Conservation (phyloP, 768 basidiomycete species). For the Pleurotus sapidus region DNA sequence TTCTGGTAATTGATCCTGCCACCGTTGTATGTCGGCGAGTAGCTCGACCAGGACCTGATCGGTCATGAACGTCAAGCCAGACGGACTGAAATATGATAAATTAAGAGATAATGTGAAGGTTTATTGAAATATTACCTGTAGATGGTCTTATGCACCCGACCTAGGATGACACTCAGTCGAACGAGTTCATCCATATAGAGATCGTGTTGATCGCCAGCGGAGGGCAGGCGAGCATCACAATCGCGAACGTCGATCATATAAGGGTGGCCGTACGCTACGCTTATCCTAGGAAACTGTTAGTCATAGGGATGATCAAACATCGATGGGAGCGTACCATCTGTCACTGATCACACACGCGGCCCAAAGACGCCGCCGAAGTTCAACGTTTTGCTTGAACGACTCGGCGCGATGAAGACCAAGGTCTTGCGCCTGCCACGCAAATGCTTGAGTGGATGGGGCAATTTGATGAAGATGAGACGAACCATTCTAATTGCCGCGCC, state of each 20-base stretch:
- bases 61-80: constrained; percentile 81
- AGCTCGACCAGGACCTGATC: constrained; percentile 74
- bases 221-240: constrained; percentile 92
- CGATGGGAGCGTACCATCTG: constrained; percentile 62
- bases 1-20: constrained; percentile 78
- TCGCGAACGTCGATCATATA: constrained; percentile 96
- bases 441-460: neutral
- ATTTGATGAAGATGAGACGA: constrained; percentile 22
- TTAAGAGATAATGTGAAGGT: neutral
- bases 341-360: constrained; percentile 93
- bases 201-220: constrained; percentile 76
- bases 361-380: constrained; percentile 89
- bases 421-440: constrained; percentile 77
- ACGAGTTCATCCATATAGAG: constrained; percentile 90
- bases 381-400: constrained; percentile 78
- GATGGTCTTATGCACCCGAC: constrained; percentile 88
- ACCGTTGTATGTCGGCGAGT: constrained; percentile 64
- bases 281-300: constrained; percentile 51
- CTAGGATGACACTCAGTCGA: constrained; percentile 87
- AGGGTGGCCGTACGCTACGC: constrained; percentile 88
- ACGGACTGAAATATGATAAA: constrained; percentile 51
- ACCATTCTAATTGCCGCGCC: constrained; percentile 95
- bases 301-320: neutral
- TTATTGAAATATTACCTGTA: constrained; percentile 60
- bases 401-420: constrained; percentile 93